Conservation (phyloP, 2,329 filamentous ascomycete species). For the Aaosphaeria arxii region DNA sequence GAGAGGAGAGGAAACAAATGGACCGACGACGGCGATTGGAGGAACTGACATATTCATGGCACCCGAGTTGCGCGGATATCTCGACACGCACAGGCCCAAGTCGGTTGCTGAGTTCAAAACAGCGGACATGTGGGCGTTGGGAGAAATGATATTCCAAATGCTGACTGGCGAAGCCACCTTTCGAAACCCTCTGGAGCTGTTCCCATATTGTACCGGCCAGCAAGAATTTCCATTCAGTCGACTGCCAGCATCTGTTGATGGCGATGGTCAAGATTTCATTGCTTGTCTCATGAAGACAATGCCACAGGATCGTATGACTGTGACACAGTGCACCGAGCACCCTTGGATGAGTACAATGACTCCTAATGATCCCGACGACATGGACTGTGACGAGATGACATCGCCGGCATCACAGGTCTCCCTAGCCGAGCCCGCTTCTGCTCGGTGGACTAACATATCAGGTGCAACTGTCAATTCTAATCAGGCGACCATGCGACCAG, state of each 20-base stretch:
- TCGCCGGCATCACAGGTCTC: too few species aligned
- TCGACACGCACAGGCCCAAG: constrained; percentile 1
- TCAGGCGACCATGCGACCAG: too few species aligned
- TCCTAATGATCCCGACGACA: too few species aligned
- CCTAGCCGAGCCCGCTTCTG: too few species aligned
- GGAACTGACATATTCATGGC: constrained; percentile 11
- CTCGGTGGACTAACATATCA: too few species aligned
- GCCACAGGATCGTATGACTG: constrained; percentile 2
- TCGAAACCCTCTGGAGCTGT: neutral
- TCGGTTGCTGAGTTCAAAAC: neutral
- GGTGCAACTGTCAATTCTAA: too few species aligned
- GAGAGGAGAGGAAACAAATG: constrained; percentile 8
- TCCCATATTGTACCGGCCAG: neutral
- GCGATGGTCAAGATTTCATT: constrained; percentile 1
- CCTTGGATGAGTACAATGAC: neutral
- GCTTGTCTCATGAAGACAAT: constrained; percentile 1
- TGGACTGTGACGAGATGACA: too few species aligned
- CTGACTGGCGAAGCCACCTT: constrained; percentile 6
- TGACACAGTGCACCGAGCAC: neutral
- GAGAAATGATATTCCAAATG: constrained; percentile 9
- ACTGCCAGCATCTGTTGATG: neutral
- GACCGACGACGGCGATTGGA: constrained; percentile 3
- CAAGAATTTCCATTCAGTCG: neutral
- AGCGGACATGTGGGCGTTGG: constrained; percentile 16
- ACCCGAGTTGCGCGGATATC: constrained; percentile 9